phyloP scores from a whole-genome alignment of 768 basidiomycete genomes.

The Butyriboletus loyo region DNA sequence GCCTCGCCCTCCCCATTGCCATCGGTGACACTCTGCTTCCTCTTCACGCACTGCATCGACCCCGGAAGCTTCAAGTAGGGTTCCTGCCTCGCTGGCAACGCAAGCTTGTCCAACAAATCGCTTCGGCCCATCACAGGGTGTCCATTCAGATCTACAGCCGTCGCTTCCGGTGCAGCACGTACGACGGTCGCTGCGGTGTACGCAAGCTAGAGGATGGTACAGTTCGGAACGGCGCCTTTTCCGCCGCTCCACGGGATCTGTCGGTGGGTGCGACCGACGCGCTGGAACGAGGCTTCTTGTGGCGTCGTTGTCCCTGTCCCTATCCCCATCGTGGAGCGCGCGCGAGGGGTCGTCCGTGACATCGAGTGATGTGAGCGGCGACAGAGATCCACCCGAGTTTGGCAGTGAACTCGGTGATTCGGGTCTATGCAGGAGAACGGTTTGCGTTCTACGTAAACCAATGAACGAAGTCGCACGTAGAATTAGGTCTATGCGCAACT shows the following conservation, averaged over 20 bases:
- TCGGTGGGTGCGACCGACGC: not conserved
- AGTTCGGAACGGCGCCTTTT: not conserved
- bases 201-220: not conserved
- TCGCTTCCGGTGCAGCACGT: not conserved
- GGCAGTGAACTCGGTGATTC: not conserved
- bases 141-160: too few species aligned
- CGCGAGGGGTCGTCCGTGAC: not conserved
- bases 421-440: not conserved
- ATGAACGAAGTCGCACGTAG: too few species aligned
- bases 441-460: too few species aligned
- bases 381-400: not conserved
- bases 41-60: conserved; percentile 8
- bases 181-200: too few species aligned
- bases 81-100: conserved; percentile 13
- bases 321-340: too few species aligned
- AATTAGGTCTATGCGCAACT: too few species aligned
- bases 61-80: conserved; percentile 7
- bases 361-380: conserved; percentile 15
- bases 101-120: conserved; percentile 20
- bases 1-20: not conserved
- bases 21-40: conserved; percentile 7
- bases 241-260: not conserved
- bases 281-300: not conserved
- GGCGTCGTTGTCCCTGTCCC: too few species aligned
- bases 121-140: too few species aligned